Conservation (phyloP, 768 basidiomycete genomes). For the Leccinum longicurvipes region DNA sequence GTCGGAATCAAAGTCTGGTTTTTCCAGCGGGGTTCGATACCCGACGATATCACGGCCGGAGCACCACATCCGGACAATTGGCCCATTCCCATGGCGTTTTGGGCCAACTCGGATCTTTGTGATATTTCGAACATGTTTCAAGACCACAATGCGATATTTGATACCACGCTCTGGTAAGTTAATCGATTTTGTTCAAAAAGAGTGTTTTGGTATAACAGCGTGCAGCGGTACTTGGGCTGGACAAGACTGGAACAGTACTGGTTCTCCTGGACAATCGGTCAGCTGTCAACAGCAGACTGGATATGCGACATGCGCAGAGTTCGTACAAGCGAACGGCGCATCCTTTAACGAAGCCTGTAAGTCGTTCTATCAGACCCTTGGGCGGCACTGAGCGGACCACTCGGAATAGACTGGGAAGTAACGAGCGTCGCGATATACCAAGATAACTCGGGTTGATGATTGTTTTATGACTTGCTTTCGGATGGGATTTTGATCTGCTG, state of each 20-base stretch:
- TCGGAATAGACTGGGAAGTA: slow-evolving; percentile 72
- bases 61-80: slow-evolving; percentile 71
- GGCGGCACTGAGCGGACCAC: neutral
- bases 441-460: slow-evolving; percentile 25
- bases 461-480: neutral
- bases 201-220: slow-evolving; percentile 2
- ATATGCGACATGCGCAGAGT: slow-evolving; percentile 74
- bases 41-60: slow-evolving; percentile 69
- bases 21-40: slow-evolving; percentile 72
- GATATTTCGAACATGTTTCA: slow-evolving; percentile 77
- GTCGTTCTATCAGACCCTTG: slow-evolving; percentile 30
- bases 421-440: slow-evolving; percentile 73
- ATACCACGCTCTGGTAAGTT: slow-evolving; percentile 75
- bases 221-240: slow-evolving; percentile 87
- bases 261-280: slow-evolving; percentile 79
- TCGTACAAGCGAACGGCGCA: slow-evolving; percentile 67
- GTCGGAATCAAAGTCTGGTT: slow-evolving; percentile 82
- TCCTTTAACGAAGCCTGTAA: slow-evolving; percentile 75
- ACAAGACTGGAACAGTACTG: slow-evolving; percentile 66
- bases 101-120: slow-evolving; percentile 67
- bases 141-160: slow-evolving; percentile 74
- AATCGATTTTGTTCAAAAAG: slow-evolving; percentile 7
- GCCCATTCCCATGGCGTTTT: slow-evolving; percentile 75
- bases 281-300: slow-evolving; percentile 86
- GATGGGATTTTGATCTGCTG: slow-evolving; percentile 5